Evolutionary conservation across 176 grass and related monocot species (phyloP), one percentile per base, ranked within the genome.

Genomic region (Puya raimondii): DNA sequence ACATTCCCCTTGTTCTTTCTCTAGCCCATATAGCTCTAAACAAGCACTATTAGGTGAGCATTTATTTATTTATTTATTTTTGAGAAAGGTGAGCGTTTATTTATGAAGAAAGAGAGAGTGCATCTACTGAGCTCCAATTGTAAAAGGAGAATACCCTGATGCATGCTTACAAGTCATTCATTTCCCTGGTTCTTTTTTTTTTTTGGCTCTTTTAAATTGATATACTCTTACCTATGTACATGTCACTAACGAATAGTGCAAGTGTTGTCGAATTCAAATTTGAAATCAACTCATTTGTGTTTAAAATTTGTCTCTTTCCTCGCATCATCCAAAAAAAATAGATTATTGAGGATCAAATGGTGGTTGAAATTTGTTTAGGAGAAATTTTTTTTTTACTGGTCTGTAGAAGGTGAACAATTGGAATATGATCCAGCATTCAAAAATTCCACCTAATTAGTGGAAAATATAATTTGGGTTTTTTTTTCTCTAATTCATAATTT

Each of bases 31-130:
- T 8, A 47, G 12, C 5, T 42, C 33, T 49, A 48, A 67, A 12
- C 33, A 17, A 15, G 48, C 65, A 67, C 26, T 49, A 67, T 67
- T 67, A 67, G 33, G 29, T 67, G 33, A 47, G 65, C 29, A 67
- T 67, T 67, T 47, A 67, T 67, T 67, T n/a, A 18, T 48, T 33
- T 33, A 33, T 33, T 42, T 42, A 42, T 42, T 42, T 42, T 42
- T 42, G 33, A 42, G 33, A 42, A 42, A 67, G 33, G 29, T 49
- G 65, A 47, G 65, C 33, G 18, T 67, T 67, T 47, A 67, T 67
- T 67, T n/a, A 48, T 48, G 9, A 47, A 48, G 64, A 49, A 67
- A 67, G 42, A n/a, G 42, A 61, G 29, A 67, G 65, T 67, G 42
- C 65, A 67, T 67, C 65, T 47, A 67, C 33, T 61, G n/a, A 20